These are phyloP conservation scores for Didymella glomerata DNA, from an alignment of 2,329 filamentous ascomycete genomes.

Conservation along the genomic window DNA sequence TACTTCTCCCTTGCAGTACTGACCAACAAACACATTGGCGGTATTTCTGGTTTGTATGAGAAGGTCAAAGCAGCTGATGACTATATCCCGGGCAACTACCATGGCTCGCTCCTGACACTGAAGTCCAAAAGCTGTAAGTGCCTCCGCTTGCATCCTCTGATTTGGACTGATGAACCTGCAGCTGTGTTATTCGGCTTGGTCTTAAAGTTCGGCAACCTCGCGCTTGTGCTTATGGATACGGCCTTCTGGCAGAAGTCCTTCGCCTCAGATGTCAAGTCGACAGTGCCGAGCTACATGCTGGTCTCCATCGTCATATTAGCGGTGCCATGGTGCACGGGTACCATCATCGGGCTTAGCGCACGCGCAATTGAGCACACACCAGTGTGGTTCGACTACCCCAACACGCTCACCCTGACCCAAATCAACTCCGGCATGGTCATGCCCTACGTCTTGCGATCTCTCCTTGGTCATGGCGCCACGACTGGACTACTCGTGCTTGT, in stretches of 20 bases:
- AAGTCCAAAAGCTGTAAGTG: slow-evolving; percentile 59
- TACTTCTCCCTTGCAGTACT: slow-evolving; percentile 21
- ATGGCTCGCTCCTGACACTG: slow-evolving; percentile 87
- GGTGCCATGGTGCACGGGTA: slow-evolving; percentile 38
- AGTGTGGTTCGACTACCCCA: slow-evolving; percentile 52
- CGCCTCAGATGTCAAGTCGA: slow-evolving; percentile 22
- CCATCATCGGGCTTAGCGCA: slow-evolving; percentile 54
- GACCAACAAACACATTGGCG: slow-evolving; percentile 18
- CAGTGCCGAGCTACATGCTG: slow-evolving; percentile 24
- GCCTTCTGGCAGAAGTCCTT: slow-evolving; percentile 28
- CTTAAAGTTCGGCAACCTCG: slow-evolving; percentile 24
- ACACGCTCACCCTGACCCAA: slow-evolving; percentile 21
- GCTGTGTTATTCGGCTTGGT: slow-evolving; percentile 22
- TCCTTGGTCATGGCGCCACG: slow-evolving; percentile 30
- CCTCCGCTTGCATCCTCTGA: too few relatives aligned
- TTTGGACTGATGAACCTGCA: not conserved
- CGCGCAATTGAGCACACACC: slow-evolving; percentile 52
- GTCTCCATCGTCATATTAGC: slow-evolving; percentile 22
- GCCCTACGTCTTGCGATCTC: slow-evolving; percentile 30
- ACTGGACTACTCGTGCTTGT: slow-evolving; percentile 45
- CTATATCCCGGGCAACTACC: slow-evolving; percentile 77
- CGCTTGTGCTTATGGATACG: slow-evolving; percentile 24
- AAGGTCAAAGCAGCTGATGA: slow-evolving; percentile 63
- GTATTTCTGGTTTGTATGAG: slow-evolving; percentile 16
- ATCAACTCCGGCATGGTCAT: slow-evolving; percentile 30